Evolutionary conservation across 768 basidiomycete genomes (phyloP), one percentile per base, ranked within the genome.

Genomic region (Crepidotus variabilis): DNA sequence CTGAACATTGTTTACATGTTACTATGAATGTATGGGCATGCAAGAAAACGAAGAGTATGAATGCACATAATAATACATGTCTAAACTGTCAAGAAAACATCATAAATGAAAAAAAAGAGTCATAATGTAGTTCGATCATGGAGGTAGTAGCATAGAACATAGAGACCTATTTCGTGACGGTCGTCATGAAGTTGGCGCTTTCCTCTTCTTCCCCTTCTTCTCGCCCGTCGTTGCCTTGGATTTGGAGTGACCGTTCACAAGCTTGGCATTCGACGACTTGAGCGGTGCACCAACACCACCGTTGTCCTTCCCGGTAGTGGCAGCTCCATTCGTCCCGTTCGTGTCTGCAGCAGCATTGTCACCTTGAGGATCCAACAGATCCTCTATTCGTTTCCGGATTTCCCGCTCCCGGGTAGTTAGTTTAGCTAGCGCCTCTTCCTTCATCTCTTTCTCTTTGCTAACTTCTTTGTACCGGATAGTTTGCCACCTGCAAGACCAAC

Each of bases 401-500:
- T 91, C 88, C 47, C 88, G 86, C 69, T 93, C 91, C 47, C 83
- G 80, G 2, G 83, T 82, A 6, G 88, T 90, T 34, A 93, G 78
- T 61, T 82, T 85, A 34, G 72, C 69, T 28, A 92, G 71, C 8
- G 83, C 79, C 21, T 82, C 84, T 59, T 89, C 88, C 67, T 85
- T 87, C 65, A 82, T 80, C 63, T 90, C 87, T 67, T 82, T 88
- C 67, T 93, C 92, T 59, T 87, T 85, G 52, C 77, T 77, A 49
- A 90, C 78, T 61, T 93, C 92, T 52, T 83, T 84, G 52, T 71
- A 69, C 13, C 92, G 88, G 43, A 92, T 78, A 57, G 80, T 81
- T 69, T 92, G 90, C 92, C 92, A 94, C 11, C 89, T 91, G 56
- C 20, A 52, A 33, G 11, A 28, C 7, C 48, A 55, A 7, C 51